Conservation (phyloP, 805 yeast species). For the Cyberlindnera mrakii region DNA sequence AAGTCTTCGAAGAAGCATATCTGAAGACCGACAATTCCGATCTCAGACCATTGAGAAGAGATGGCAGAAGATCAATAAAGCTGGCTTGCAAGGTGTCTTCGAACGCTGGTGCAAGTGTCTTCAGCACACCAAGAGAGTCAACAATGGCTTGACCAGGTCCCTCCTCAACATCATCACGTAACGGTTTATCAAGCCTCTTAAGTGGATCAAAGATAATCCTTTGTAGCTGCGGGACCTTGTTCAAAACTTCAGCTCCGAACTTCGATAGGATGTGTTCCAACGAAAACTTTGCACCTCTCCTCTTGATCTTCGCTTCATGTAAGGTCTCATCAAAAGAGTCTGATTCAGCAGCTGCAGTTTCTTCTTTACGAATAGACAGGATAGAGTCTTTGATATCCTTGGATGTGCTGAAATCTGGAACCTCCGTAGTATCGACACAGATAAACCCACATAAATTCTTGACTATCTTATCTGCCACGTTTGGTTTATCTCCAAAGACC, state of each 20-base stretch:
- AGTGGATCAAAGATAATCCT: constrained; percentile 65
- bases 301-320: constrained; percentile 69
- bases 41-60: constrained; percentile 46
- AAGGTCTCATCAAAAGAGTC: constrained; percentile 61
- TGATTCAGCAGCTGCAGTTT: constrained; percentile 49
- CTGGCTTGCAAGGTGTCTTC: constrained; percentile 40
- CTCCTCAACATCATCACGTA: constrained; percentile 29
- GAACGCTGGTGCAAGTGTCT: constrained; percentile 66
- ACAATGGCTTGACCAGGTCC: constrained; percentile 71
- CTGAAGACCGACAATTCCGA: constrained; percentile 79
- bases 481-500: constrained; percentile 48
- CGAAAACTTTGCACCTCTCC: constrained; percentile 77
- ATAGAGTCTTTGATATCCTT: constrained; percentile 47
- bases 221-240: constrained; percentile 58
- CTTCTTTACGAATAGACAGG: constrained; percentile 75
- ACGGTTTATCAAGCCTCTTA: constrained; percentile 27
- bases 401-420: constrained; percentile 81
- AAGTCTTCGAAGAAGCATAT: constrained; percentile 83
- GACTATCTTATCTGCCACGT: constrained; percentile 81
- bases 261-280: constrained; percentile 50
- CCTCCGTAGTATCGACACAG: constrained; percentile 94
- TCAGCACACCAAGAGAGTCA: constrained; percentile 78
- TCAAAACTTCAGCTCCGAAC: constrained; percentile 52
- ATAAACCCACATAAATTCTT: constrained; percentile 88
- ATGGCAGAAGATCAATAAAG: constrained; percentile 47